phyloP scores from a whole-genome alignment of 257 asterid species.

The Ilex asprella region DNA sequence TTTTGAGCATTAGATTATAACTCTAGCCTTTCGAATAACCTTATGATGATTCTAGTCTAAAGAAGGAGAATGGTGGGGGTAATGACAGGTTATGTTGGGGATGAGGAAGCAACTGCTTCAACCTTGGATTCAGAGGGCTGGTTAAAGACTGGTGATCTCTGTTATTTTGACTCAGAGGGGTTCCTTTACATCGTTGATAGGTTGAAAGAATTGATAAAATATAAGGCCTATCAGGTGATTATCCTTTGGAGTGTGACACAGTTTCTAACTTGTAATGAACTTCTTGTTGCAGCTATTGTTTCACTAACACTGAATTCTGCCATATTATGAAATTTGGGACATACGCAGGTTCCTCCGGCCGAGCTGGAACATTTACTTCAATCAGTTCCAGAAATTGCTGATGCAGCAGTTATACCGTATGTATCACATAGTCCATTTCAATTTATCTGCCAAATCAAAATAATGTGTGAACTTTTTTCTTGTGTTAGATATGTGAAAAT shows the following conservation, averaged over 20 bases:
- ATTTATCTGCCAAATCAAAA: not conserved
- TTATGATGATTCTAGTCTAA: too few species aligned
- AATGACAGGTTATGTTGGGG: conserved; percentile 79
- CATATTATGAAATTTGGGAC: conserved; percentile 8
- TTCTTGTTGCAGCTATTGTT: not conserved
- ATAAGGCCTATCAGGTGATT: conserved; percentile 86
- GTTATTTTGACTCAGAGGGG: conserved; percentile 81
- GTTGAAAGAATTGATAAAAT: conserved; percentile 83
- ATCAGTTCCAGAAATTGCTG: conserved; percentile 70
- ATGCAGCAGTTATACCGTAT: conserved; percentile 97
- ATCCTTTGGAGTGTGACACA: not conserved
- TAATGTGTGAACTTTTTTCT: too few species aligned
- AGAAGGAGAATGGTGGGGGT: conserved; percentile 2
- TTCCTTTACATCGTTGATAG: conserved; percentile 78
- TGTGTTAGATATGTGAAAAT: too few species aligned
- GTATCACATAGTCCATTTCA: conserved; percentile 9
- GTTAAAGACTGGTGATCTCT: conserved; percentile 92
- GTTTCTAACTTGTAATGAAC: not conserved
- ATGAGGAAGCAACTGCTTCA: conserved; percentile 73
- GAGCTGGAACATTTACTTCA: conserved; percentile 87
- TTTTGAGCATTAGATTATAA: too few species aligned
- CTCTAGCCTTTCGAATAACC: too few species aligned
- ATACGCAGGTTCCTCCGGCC: conserved; percentile 87
- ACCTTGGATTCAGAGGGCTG: conserved; percentile 86
- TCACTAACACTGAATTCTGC: not conserved